Evolutionary conservation across 164 flowering plant genomes (phyloP).

Genomic region (Aristolochia contorta): DNA sequence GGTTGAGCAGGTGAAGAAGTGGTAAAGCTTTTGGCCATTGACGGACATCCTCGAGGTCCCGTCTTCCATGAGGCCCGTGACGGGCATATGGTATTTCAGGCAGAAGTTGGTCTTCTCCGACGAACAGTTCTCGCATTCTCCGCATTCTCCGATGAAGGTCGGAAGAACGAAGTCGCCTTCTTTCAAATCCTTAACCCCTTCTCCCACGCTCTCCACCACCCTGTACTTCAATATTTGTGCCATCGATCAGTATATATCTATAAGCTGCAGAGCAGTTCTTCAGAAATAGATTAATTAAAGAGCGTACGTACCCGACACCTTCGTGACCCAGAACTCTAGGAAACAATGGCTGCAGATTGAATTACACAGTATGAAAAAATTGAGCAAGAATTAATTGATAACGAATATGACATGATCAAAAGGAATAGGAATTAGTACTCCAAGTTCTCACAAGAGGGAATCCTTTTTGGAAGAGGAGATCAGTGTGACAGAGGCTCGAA

Average conservation of each 20-base stretch:
- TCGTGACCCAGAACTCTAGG: conserved; percentile 45
- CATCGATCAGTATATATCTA: too few relatives aligned
- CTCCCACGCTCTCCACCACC: conserved; percentile 38
- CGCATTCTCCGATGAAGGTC: too few relatives aligned
- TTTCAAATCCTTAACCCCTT: conserved; percentile 26
- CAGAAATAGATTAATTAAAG: too few relatives aligned
- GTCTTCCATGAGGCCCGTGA: conserved; percentile 33
- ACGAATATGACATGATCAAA: background rate
- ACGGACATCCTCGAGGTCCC: conserved; percentile 26
- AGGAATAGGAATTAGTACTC: conserved; percentile 4
- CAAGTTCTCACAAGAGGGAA: too few relatives aligned
- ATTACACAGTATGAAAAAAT: too few relatives aligned
- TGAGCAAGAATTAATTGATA: background rate
- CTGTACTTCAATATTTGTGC: too few relatives aligned
- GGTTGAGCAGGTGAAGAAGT: conserved; percentile 26
- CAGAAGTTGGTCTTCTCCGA: conserved; percentile 28
- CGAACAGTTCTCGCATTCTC: too few relatives aligned
- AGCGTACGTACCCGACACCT: conserved; percentile 44
- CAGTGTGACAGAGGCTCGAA: conserved; percentile 45
- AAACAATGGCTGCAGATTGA: conserved; percentile 24
- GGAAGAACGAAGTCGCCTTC: conserved; percentile 47
- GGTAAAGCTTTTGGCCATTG: conserved; percentile 31
- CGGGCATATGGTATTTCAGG: conserved; percentile 7
- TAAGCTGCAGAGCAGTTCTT: too few relatives aligned
- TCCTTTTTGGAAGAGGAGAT: conserved; percentile 21